Evolutionary conservation across 2,329 filamentous ascomycete genomes (phyloP), one percentile per base, ranked within the genome.

Genomic region (Ophiostoma piceae): DNA sequence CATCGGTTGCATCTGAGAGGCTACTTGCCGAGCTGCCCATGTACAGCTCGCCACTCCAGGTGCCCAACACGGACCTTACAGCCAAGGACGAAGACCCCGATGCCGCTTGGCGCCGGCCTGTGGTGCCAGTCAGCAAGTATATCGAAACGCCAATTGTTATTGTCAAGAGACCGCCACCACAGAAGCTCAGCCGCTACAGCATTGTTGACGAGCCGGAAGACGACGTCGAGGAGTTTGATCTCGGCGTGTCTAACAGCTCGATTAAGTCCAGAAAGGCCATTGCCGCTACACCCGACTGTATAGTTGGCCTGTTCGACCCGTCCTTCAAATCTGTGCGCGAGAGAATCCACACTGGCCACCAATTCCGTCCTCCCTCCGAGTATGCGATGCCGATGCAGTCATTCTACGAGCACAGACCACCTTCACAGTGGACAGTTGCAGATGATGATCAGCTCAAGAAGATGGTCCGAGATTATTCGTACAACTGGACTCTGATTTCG

Each of bases 401-500:
- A 68, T 99, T 98, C 80, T 98, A 96, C 76, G 94, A 99, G 78
- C 90, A 87, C 72, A 86, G 95, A 54, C 88, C 85, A 68, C 89
- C 93, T 1, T 98, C 95, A 2, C 93, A 97, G 76, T 99, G 95
- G 95, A 92, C 92, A 0, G 85, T 88, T 76, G 84, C 90, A 2
- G 95, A 99, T 77, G 95, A 99, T 74, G 94, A 98, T 75, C 92
- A 96, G 78, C 83, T 99, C 7, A 89, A 92, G 69, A 85, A 84
- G 65, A 84, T 96, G 57, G 95, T 97, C 22, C 91, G 92, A 74
- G 92, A 98, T 73, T 96, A 95, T 76, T 92, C 92, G 0, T 98
- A 97, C 82, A 99, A 99, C 75, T 99, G 95, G 95, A 96, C 93
- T 2, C 83, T 99, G 5, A 97, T 98, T 69, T 92, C 94, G 1